Conservation (phyloP, 2,329 filamentous ascomycete species). For the Aspergillus sclerotialis region DNA sequence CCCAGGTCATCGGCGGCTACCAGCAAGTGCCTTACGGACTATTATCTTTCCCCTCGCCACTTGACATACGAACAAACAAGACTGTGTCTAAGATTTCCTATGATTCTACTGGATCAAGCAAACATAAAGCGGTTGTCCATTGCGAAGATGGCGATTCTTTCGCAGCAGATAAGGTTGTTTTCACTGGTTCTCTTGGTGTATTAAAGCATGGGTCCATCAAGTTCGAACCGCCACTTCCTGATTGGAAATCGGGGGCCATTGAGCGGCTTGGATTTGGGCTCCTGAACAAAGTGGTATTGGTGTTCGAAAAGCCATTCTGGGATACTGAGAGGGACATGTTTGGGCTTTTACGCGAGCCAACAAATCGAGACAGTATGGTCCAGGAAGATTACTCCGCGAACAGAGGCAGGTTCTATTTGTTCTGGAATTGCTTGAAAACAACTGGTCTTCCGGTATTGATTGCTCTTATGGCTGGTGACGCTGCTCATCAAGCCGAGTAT, state of each 20-base stretch:
- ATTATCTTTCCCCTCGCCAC: slow-evolving; percentile 64
- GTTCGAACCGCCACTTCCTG: slow-evolving; percentile 87
- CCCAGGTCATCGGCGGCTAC: slow-evolving; percentile 89
- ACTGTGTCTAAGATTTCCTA: slow-evolving; percentile 69
- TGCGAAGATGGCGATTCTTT: slow-evolving; percentile 71
- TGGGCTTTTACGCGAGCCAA: slow-evolving; percentile 73
- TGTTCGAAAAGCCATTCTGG: slow-evolving; percentile 89
- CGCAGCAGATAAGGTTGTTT: slow-evolving; percentile 83
- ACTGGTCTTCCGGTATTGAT: slow-evolving; percentile 82
- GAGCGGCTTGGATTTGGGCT: slow-evolving; percentile 83
- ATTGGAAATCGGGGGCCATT: slow-evolving; percentile 77
- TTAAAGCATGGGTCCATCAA: slow-evolving; percentile 70
- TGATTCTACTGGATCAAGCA: slow-evolving; percentile 32
- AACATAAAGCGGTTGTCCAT: slow-evolving; percentile 54
- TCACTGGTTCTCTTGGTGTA: slow-evolving; percentile 84
- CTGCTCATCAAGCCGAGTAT: slow-evolving; percentile 79
- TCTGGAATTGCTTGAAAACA: slow-evolving; percentile 92
- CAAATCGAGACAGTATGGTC: slow-evolving; percentile 60
- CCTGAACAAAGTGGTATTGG: slow-evolving; percentile 89
- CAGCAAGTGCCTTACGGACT: slow-evolving; percentile 87
- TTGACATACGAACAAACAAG: slow-evolving; percentile 70
- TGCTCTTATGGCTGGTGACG: slow-evolving; percentile 91
- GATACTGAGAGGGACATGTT: slow-evolving; percentile 86
- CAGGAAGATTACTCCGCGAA: slow-evolving; percentile 72
- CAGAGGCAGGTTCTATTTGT: slow-evolving; percentile 91